Conservation (phyloP, 495 filamentous ascomycete genomes). For the Aspergillus funiculosus region DNA sequence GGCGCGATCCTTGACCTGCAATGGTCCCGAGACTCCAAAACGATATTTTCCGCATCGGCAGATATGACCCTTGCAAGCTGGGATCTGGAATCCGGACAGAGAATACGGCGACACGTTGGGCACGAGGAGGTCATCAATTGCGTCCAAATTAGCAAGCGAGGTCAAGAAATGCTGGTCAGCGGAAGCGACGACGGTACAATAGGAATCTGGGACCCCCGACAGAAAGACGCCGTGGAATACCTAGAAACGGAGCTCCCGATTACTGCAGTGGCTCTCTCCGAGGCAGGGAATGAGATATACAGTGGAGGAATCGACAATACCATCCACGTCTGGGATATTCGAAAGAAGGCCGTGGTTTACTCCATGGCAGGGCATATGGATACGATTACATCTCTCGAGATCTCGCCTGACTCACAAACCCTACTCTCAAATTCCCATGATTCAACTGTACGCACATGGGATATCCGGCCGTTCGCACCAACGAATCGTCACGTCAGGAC, state of each 20-base stretch:
- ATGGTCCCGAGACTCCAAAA: slow-evolving; percentile 91
- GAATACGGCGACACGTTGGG: slow-evolving; percentile 85
- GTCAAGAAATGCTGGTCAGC: slow-evolving; percentile 82
- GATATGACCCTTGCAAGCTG: slow-evolving; percentile 90
- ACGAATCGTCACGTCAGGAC: slow-evolving; percentile 74
- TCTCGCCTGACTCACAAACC: slow-evolving; percentile 88
- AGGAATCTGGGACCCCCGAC: slow-evolving; percentile 93
- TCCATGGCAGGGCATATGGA: slow-evolving; percentile 86
- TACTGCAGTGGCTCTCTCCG: slow-evolving; percentile 81
- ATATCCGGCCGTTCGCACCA: slow-evolving; percentile 91
- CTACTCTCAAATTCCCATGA: slow-evolving; percentile 92
- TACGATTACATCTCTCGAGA: slow-evolving; percentile 79
- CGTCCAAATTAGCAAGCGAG: slow-evolving; percentile 78
- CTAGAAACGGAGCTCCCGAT: slow-evolving; percentile 90
- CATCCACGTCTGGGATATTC: slow-evolving; percentile 93
- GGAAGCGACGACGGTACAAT: slow-evolving; percentile 91
- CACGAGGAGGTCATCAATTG: slow-evolving; percentile 93
- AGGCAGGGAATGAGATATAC: slow-evolving; percentile 93
- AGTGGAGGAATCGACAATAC: slow-evolving; percentile 95
- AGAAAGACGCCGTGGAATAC: slow-evolving; percentile 81
- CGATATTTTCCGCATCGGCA: slow-evolving; percentile 88
- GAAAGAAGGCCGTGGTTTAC: slow-evolving; percentile 83
- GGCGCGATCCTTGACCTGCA: slow-evolving; percentile 87
- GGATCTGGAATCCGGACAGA: slow-evolving; percentile 80
- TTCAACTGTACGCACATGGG: slow-evolving; percentile 89